phyloP scores from a whole-genome alignment of 805 yeast species.

The Cyberlindnera amylophila region DNA sequence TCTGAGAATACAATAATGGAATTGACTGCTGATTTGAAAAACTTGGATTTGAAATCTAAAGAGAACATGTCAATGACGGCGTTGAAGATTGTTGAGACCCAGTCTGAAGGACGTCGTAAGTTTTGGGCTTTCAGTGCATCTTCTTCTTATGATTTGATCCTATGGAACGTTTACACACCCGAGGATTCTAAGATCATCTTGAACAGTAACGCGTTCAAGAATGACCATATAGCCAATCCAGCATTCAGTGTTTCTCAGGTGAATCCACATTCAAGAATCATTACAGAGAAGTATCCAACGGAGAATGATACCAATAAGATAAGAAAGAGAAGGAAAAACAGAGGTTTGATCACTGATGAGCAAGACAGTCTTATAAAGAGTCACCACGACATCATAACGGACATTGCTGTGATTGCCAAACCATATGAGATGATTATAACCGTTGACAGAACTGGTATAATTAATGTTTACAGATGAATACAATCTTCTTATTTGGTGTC shows the following conservation, averaged over 20 bases:
- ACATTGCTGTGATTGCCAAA: slow-evolving; percentile 38
- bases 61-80: slow-evolving; percentile 19
- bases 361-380: slow-evolving; percentile 41
- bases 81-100: slow-evolving; percentile 18
- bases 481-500: not conserved
- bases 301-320: slow-evolving; percentile 15
- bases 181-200: slow-evolving; percentile 31
- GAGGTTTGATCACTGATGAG: slow-evolving; percentile 37
- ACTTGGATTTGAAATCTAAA: slow-evolving; percentile 2
- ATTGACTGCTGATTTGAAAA: slow-evolving; percentile 2
- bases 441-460: slow-evolving; percentile 62
- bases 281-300: slow-evolving; percentile 33
- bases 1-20: not conserved
- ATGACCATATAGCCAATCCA: slow-evolving; percentile 19
- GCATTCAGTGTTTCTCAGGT: slow-evolving; percentile 28
- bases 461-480: slow-evolving; percentile 51
- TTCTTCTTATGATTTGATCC: slow-evolving; percentile 21
- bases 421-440: slow-evolving; percentile 62
- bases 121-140: slow-evolving; percentile 21
- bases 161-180: slow-evolving; percentile 36
- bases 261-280: slow-evolving; percentile 37
- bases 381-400: slow-evolving; percentile 51
- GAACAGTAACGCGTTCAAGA: slow-evolving; percentile 5
- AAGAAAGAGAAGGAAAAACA: slow-evolving; percentile 23
- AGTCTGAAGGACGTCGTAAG: slow-evolving; percentile 17